Evolutionary conservation across 108 stramenopile genomes (phyloP), one percentile per base, ranked within the genome.

Genomic region (Discostella stelligeroides): DNA sequence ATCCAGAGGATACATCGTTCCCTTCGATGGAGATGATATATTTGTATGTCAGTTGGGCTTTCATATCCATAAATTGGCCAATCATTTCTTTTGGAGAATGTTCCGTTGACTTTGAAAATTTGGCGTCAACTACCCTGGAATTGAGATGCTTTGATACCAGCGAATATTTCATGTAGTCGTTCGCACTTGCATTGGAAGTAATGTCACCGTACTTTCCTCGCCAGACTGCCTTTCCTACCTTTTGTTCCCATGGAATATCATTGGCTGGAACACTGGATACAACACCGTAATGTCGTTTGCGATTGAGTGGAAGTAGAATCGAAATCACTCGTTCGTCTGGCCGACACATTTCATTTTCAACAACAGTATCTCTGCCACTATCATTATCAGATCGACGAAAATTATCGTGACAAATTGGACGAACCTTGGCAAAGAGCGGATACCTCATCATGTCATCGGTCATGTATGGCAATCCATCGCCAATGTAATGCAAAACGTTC

Each of bases 211-310:
- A 86, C 59, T 88, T 81, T 28, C 92, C 92, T 24, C 90, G 84
- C 76, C 86, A 94, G 27, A 94, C 66, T 5, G 88, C 90, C 72
- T 70, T 72, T 43, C 80, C 75, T 48, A 63, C 87, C 70, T 94
- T 94, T 53, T 81, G 13, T 37, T 80, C 73, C 86, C 87, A 91
- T 15, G 84, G 79, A 9, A 86, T 90, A 74, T 94, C 90, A 30
- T 84, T 70, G 15, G 56, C 66, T 42, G 75, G 73, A 0, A 91
- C 85, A 13, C 20, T 15, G 23, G 74, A 57, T 3, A 74, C 74
- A 18, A 60, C 56, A 30, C 63, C 74, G 58, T 48, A 70, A 64
- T 80, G 79, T 21, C 79, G 43, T 23, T 76, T 69, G 39, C 79
- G 60, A 34, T 80, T 80, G 15, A 80, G 68, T 13, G 79, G 74